These are phyloP conservation scores for Solanum sitiens DNA, from an alignment of 257 asterid species.

Conservation along the genomic window DNA sequence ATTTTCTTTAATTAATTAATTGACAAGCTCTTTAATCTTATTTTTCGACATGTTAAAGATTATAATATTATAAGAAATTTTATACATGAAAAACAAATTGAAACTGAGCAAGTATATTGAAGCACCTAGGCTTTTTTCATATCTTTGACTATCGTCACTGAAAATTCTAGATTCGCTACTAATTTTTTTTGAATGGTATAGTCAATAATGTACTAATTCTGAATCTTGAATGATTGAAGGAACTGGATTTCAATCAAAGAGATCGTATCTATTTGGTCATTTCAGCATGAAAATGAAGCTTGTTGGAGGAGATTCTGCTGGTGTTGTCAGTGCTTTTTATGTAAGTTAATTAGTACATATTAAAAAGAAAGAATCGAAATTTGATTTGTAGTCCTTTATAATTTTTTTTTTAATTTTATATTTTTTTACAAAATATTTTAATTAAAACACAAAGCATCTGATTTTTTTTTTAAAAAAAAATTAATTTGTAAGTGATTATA, in stretches of 20 bases:
- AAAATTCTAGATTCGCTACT: too few relatives aligned
- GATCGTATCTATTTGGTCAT: constrained; percentile 27
- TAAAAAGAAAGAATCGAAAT: background rate
- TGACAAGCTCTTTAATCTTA: too few relatives aligned
- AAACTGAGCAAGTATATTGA: background rate
- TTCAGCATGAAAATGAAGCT: constrained; percentile 33
- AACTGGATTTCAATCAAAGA: constrained; percentile 30
- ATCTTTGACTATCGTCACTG: too few relatives aligned
- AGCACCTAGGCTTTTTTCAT: background rate
- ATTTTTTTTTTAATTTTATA: background rate
- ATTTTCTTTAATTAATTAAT: too few relatives aligned
- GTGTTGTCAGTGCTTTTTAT: constrained; percentile 28
- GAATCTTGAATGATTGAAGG: constrained; percentile 4
- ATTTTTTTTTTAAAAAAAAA: background rate
- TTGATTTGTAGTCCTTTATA: background rate
- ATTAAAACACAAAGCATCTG: background rate
- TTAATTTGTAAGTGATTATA: background rate
- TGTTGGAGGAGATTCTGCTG: constrained; percentile 31
- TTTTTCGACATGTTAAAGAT: too few relatives aligned
- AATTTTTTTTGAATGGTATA: too few relatives aligned
- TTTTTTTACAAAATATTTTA: background rate
- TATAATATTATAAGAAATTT: too few relatives aligned
- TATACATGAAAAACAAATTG: background rate
- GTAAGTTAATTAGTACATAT: background rate
- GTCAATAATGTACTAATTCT: too few relatives aligned